A percentile compares a stretch with the other conserved stretches of the same genome.
Conservation (phyloP, 148 eudicot species). For the Spergularia bocconei region DNA sequence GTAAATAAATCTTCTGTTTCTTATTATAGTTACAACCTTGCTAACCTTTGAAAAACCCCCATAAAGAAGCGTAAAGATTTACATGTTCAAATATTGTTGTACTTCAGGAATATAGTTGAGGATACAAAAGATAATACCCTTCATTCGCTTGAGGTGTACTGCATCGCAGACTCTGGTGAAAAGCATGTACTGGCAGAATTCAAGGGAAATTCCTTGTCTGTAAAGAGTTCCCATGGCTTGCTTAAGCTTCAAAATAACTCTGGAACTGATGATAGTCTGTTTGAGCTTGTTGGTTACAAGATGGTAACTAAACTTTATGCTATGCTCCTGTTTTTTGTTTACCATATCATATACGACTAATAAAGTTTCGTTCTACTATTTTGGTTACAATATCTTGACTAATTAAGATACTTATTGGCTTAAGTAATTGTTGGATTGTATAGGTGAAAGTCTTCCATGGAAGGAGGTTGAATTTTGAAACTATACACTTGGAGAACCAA, state of each 20-base stretch:
- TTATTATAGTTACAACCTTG: no score
- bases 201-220: constrained; percentile 51
- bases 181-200: constrained; percentile 52
- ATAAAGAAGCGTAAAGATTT: neutral
- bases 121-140: constrained; percentile 23
- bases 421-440: neutral
- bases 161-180: constrained; percentile 58
- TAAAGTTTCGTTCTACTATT: no score
- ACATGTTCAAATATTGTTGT: neutral
- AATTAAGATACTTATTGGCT: no score
- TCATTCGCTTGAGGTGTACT: constrained; percentile 44
- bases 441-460: constrained; percentile 73
- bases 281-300: constrained; percentile 63
- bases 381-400: no score
- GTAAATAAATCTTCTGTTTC: constrained; percentile 29
- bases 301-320: constrained; percentile 35
- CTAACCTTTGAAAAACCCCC: no score
- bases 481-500: constrained; percentile 42
- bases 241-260: constrained; percentile 37
- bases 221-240: constrained; percentile 53
- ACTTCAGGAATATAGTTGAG: constrained; percentile 26
- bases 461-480: constrained; percentile 68
- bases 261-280: constrained; percentile 47
- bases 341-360: no score
- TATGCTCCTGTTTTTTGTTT: no score